Conservation (phyloP, 148 eudicot species). For the Vaccinium vitisidaea region DNA sequence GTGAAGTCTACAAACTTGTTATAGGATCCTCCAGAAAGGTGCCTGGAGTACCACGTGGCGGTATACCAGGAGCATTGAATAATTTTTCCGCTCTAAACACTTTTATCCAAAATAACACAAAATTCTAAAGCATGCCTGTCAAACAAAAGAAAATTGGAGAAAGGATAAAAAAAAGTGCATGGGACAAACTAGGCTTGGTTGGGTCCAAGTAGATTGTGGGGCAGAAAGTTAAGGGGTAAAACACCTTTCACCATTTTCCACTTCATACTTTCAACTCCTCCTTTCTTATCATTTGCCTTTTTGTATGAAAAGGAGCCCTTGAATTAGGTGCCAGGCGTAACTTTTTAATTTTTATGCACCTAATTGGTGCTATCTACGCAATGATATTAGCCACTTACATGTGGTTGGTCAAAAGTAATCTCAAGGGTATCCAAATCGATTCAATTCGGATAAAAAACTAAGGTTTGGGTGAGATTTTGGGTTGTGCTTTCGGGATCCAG, state of each 20-base stretch:
- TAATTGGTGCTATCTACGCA: not conserved
- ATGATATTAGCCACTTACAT: not conserved
- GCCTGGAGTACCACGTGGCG: too few species aligned
- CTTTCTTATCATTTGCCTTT: not conserved
- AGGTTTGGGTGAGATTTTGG: too few species aligned
- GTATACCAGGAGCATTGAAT: too few species aligned
- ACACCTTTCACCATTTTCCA: constrained; percentile 2
- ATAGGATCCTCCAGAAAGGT: not conserved
- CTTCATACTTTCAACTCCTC: not conserved
- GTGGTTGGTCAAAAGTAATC: too few species aligned
- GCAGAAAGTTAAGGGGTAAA: not conserved
- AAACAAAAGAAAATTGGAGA: not conserved
- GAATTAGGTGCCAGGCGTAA: not conserved
- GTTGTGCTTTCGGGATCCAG: too few species aligned
- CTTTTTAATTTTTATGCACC: not conserved
- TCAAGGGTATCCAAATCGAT: too few species aligned
- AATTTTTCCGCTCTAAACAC: too few species aligned
- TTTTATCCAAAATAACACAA: not conserved
- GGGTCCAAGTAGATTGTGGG: not conserved
- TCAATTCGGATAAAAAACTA: too few species aligned
- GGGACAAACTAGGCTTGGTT: not conserved
- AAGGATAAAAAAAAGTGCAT: not conserved
- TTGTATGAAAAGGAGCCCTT: not conserved
- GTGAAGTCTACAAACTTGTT: too few species aligned
- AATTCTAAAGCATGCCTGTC: not conserved